Evolutionary conservation across 495 filamentous ascomycete genomes (phyloP), one percentile per base, ranked within the genome.

Genomic region (Penicillium canariense): DNA sequence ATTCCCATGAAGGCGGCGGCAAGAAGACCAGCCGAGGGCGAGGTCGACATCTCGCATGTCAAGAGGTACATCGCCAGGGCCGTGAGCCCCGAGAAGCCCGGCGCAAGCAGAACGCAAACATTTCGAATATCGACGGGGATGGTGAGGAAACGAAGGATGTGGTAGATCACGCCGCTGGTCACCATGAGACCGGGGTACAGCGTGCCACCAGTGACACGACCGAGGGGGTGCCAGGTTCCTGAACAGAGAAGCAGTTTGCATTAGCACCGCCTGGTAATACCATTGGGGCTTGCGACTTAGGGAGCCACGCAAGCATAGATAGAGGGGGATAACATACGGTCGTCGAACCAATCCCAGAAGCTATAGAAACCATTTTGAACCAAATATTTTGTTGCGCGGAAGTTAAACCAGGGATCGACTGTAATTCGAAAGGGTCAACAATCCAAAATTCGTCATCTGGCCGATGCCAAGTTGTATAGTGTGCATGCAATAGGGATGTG

Each of bases 381-480:
- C 44, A 99, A 82, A 62, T 99, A 97, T 76, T 97, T 97, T 44
- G 95, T 97, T 57, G 95, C 95, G 65, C 95, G 82, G 75, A 99
- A 99, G 74, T 99, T 99, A 75, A 99, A 99, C 95, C 95, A 99
- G n/a, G 95, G 95, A 74, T 99, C 94, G 75, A 97, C 94, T 97
- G 56, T 40, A 65, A 27, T 54, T 49, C 6, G 30, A 52, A 44
- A 50, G 42, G 62, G 61, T 68, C 40, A 63, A 56, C 59, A 56
- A 56, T 35, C 63, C 23, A 32, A 50, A 46, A 43, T 56, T 48
- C 31, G 47, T 30, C 31, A 42, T 28, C 20, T 45, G 47, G 40
- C 28, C 26, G 50, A 23, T 47, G 50, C 38, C 40, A 45, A 48
- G 44, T 52, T 52, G 55, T 45, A 45, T 50, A 46, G 20, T 18